phyloP scores from a whole-genome alignment of 2,329 filamentous ascomycete species.

The Hysterium pulicare region DNA sequence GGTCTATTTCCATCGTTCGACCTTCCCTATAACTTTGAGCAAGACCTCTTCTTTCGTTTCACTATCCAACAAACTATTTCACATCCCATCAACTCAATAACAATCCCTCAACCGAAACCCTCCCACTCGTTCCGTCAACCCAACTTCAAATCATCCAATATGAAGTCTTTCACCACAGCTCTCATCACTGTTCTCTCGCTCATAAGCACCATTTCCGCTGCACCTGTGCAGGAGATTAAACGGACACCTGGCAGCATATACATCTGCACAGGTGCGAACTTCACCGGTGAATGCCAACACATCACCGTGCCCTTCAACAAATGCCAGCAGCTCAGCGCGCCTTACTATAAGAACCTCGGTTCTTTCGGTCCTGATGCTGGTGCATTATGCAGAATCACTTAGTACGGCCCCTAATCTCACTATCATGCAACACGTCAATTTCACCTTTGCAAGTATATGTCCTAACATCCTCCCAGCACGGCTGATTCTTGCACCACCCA shows the following conservation, averaged over 20 bases:
- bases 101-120: not conserved
- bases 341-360: slow-evolving; percentile 12
- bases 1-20: too few species aligned
- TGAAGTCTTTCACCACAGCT: slow-evolving; percentile 14
- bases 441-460: slow-evolving; percentile 17
- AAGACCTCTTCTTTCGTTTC: too few species aligned
- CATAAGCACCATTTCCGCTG: slow-evolving; percentile 10
- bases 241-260: slow-evolving; percentile 4
- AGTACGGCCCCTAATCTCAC: slow-evolving; percentile 11
- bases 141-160: slow-evolving; percentile 6
- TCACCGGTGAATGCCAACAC: slow-evolving; percentile 8
- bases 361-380: slow-evolving; percentile 11
- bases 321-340: slow-evolving; percentile 9
- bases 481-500: slow-evolving; percentile 14
- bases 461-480: slow-evolving; percentile 7
- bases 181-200: slow-evolving; percentile 12
- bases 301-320: slow-evolving; percentile 7
- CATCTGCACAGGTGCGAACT: slow-evolving; percentile 15
- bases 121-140: not conserved
- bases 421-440: not conserved
- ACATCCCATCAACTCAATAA: too few species aligned
- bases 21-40: too few species aligned
- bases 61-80: too few species aligned
- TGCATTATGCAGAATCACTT: slow-evolving; percentile 17
- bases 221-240: not conserved